Evolutionary conservation across 495 filamentous ascomycete species (phyloP), one percentile per base, ranked within the genome.

Genomic region (Hypoxylon rickii): DNA sequence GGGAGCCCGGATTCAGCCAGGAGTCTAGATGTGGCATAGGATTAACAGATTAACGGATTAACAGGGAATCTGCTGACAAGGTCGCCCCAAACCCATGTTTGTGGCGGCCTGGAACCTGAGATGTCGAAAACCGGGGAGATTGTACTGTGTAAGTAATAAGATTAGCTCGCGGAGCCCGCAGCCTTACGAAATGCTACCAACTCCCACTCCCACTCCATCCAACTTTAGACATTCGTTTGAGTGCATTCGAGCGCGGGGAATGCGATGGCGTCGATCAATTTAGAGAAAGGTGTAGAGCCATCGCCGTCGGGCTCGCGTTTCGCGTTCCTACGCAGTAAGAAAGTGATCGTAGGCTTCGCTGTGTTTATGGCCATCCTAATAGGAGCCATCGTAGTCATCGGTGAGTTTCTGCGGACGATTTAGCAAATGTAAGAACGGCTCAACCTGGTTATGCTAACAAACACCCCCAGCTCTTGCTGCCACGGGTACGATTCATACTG

Each of bases 1-100:
- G 17, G 13, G 19, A 10, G 6, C 6, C 13, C 0, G 22, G 39
- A 56, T 38, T 53, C 17, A 22, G 49, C 48, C 51, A n/a, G 18
- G 24, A 26, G 3, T 17, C 37, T 40, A 17, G 26, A n/a, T n/a
- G n/a, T n/a, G n/a, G n/a, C n/a, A n/a, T n/a, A n/a, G n/a, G n/a
- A n/a, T n/a, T n/a, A n/a, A n/a, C n/a, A n/a, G 32, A 29, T 40
- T 51, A 51, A 42, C 12, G 29, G 52, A 8, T 52, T 62, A n/a
- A n/a, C n/a, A n/a, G n/a, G n/a, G n/a, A n/a, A n/a, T n/a, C n/a
- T n/a, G n/a, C n/a, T n/a, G n/a, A n/a, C n/a, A n/a, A n/a, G n/a
- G n/a, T n/a, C n/a, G n/a, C n/a, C n/a, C n/a, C n/a, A n/a, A n/a
- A n/a, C n/a, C n/a, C n/a, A 26, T 53, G 24, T 7, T 41, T 41